Evolutionary conservation across 805 yeast genomes (phyloP).

Genomic region (Ogataea angusta): DNA sequence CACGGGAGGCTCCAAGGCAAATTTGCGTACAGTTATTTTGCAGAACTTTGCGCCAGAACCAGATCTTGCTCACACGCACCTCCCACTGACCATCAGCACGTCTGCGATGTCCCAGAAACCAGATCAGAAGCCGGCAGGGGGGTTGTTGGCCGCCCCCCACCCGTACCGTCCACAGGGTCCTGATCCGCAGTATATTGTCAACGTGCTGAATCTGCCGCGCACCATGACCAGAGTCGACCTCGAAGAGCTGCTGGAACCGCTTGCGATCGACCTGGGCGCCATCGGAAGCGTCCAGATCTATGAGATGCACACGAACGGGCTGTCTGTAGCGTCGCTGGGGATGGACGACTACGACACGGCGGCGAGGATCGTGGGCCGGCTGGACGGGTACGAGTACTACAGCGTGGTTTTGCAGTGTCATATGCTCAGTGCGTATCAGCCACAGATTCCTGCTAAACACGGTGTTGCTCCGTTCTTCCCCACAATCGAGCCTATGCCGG

Average conservation of each 20-base stretch:
- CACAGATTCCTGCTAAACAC: slow-evolving; percentile 1
- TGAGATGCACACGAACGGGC: slow-evolving; percentile 19
- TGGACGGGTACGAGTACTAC: slow-evolving; percentile 23
- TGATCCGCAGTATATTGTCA: slow-evolving; percentile 7
- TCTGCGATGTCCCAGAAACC: slow-evolving; percentile 2
- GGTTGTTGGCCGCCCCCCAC: neutral
- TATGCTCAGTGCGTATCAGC: slow-evolving; percentile 11
- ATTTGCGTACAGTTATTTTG: too few relatives aligned
- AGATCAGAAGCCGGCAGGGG: slow-evolving; percentile 3
- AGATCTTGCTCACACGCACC: too few relatives aligned
- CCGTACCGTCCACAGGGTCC: neutral
- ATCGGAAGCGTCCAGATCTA: slow-evolving; percentile 17
- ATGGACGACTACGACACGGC: slow-evolving; percentile 11
- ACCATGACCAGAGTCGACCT: slow-evolving; percentile 7
- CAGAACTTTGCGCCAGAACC: too few relatives aligned
- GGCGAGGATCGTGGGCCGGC: slow-evolving; percentile 9
- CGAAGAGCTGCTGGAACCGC: slow-evolving; percentile 2
- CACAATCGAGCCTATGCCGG: slow-evolving; percentile 2
- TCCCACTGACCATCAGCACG: neutral
- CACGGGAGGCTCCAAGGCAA: neutral
- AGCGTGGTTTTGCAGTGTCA: slow-evolving; percentile 17
- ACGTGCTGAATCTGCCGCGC: slow-evolving; percentile 17
- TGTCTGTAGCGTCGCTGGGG: slow-evolving; percentile 21
- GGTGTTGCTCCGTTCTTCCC: slow-evolving; percentile 6
- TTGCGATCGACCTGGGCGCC: neutral